Evolutionary conservation across 208 protist genomes (phyloP).

Genomic region (Leishmania turanica): DNA sequence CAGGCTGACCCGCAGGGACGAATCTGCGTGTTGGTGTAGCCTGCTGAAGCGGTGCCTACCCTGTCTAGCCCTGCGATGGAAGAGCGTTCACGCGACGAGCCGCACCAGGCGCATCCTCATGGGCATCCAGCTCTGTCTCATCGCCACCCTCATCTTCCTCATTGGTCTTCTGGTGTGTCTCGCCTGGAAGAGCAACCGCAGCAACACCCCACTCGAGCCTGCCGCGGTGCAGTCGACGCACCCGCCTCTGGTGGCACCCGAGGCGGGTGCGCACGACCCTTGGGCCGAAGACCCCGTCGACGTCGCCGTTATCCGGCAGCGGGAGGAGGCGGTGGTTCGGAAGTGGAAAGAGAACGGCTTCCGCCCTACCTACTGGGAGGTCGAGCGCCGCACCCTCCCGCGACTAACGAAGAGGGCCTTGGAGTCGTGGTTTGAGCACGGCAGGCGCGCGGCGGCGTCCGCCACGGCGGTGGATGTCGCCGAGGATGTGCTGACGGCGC

Average conservation of each 20-base stretch:
- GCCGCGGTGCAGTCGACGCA: not conserved
- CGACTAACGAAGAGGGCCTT: conserved; percentile 12
- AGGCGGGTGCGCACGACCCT: not conserved
- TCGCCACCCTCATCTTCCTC: not conserved
- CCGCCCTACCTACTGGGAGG: conserved; percentile 20
- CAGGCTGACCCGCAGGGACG: not conserved
- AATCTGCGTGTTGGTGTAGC: not conserved
- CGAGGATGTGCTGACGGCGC: conserved; percentile 18
- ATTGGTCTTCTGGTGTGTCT: conserved; percentile 1
- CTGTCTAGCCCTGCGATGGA: not conserved
- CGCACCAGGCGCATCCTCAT: conserved; percentile 3
- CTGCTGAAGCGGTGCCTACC: conserved; percentile 12
- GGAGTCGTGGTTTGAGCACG: conserved; percentile 7
- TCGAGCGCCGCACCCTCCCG: conserved; percentile 18
- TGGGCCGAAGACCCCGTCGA: not conserved
- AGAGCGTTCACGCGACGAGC: not conserved
- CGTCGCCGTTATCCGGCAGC: not conserved
- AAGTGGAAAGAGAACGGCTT: conserved; percentile 10
- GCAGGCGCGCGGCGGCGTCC: not conserved
- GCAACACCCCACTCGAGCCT: not conserved
- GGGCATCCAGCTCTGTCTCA: not conserved
- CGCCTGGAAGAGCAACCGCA: not conserved
- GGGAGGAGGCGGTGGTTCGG: conserved; percentile 6
- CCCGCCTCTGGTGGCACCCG: not conserved
- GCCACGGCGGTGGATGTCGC: not conserved